phyloP scores from a whole-genome alignment of 352 stramenopile species.

The Nothophytophthora sp. region DNA sequence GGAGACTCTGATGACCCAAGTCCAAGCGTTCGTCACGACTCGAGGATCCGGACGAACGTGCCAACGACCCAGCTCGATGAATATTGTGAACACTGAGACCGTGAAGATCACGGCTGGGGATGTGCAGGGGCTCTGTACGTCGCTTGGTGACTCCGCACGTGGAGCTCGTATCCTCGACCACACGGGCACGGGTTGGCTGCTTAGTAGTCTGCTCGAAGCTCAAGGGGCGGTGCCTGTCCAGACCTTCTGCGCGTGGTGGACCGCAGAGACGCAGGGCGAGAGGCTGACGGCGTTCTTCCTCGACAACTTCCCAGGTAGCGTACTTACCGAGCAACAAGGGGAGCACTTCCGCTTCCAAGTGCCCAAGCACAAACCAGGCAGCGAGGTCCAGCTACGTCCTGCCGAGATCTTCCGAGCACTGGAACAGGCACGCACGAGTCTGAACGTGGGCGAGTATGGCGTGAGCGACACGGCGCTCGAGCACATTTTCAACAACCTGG shows the following conservation, averaged over 20 bases:
- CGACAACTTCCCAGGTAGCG: slow-evolving; percentile 35
- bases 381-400: slow-evolving; percentile 28
- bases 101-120: slow-evolving; percentile 26
- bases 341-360: slow-evolving; percentile 76
- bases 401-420: slow-evolving; percentile 68
- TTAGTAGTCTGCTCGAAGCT: slow-evolving; percentile 44
- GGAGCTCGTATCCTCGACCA: slow-evolving; percentile 33
- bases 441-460: slow-evolving; percentile 83
- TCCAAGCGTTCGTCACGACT: slow-evolving; percentile 5
- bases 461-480: slow-evolving; percentile 90
- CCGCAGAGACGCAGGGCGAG: slow-evolving; percentile 40
- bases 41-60: slow-evolving; percentile 10
- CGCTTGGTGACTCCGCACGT: slow-evolving; percentile 28
- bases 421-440: slow-evolving; percentile 53
- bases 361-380: slow-evolving; percentile 35
- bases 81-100: slow-evolving; percentile 3
- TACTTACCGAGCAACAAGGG: slow-evolving; percentile 64
- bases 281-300: slow-evolving; percentile 44
- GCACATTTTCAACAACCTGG: slow-evolving; percentile 92
- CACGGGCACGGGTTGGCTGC: slow-evolving; percentile 41
- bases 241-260: slow-evolving; percentile 68
- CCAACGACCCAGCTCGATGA: slow-evolving; percentile 11
- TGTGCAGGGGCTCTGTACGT: slow-evolving; percentile 33
- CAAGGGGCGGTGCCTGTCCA: slow-evolving; percentile 45
- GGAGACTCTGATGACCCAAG: slow-evolving; percentile 10